Base-by-base conservation (phyloP, 306 rosid species). In the Rosa chinensis region DNA sequence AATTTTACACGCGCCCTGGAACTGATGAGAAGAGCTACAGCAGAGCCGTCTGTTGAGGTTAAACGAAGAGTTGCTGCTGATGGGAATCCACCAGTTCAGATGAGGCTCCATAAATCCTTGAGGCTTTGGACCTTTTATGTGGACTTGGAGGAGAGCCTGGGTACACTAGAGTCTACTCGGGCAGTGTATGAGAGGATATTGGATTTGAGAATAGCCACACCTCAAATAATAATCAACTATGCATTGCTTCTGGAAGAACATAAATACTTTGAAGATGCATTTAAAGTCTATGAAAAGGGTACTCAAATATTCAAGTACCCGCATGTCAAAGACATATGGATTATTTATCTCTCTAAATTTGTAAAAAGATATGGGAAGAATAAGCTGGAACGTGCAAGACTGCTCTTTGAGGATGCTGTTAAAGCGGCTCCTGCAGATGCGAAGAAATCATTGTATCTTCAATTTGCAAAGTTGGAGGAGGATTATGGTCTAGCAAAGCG, bases 281-380 rank as follows among this genome's bases (percentile, higher is more conserved):
- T 94, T 89, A 94, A 92, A 84, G 99, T 92, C 23, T 94, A 94
- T 82, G 97, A 94, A 89, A 89, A 96, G 79, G 99, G 99, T 3
- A 97, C 92, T 71, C 91, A 92, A 93, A 92, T 94, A 78, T 94
- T 94, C 47, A 94, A 92, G 87, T 94, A 91, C 77, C 99, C 97
- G 0, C 97, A 94, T 82, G 97, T 92, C 69, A 91, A 92, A 82
- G 97, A 92, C 77, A 89, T 94, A 82, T 92, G 99, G 99, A 89
- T 92, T 43, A 89, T 97, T 45, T 94, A 92, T 79, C 97, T 94
- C 44, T 86, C 97, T 43, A 94, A 91, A 81, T 91, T 92, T 82
- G 97, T 94, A 20, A 89, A 92, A 84, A 91, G 97, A 89, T 92
- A 92, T 82, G 99, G 99, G 75, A 89, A 82, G 81, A 77, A 84